Evolutionary conservation across 2,329 filamentous ascomycete genomes (phyloP).

Genomic region (Leptographium radiaticola): DNA sequence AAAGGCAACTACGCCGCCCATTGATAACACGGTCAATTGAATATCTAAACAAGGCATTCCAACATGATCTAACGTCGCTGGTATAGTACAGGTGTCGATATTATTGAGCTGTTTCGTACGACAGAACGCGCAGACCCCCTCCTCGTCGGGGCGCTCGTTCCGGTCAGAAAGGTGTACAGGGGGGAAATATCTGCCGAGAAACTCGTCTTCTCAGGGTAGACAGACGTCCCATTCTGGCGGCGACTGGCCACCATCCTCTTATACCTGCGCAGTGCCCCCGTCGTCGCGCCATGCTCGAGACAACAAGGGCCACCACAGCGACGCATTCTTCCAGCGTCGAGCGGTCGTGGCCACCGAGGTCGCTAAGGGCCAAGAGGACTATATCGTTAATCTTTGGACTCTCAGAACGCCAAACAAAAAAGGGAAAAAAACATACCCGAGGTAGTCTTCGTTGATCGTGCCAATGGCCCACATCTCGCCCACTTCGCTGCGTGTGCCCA

Average conservation of each 20-base stretch:
- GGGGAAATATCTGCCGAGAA: background rate
- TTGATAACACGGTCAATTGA: background rate
- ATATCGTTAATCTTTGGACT: background rate
- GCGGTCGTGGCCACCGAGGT: too few relatives aligned
- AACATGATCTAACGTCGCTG: background rate
- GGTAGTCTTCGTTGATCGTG: slow-evolving; percentile 80
- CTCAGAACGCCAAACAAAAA: background rate
- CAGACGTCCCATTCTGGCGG: background rate
- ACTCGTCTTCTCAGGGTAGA: background rate
- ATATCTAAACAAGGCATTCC: background rate
- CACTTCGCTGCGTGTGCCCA: slow-evolving; percentile 86
- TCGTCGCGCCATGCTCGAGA: background rate
- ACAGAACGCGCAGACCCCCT: background rate
- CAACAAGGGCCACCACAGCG: background rate
- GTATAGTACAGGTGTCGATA: background rate
- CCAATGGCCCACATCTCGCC: slow-evolving; percentile 94
- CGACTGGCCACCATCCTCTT: background rate
- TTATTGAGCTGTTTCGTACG: background rate
- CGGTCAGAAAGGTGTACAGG: background rate
- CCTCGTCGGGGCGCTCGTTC: background rate
- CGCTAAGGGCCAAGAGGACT: slow-evolving; percentile 7
- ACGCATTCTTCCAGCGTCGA: background rate
- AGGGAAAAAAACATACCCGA: slow-evolving; percentile 36
- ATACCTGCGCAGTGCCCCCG: background rate
- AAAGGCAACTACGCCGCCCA: too few relatives aligned